These are phyloP conservation scores for Achlya hypogyna DNA, from an alignment of 352 stramenopile species.

Conservation along the genomic window DNA sequence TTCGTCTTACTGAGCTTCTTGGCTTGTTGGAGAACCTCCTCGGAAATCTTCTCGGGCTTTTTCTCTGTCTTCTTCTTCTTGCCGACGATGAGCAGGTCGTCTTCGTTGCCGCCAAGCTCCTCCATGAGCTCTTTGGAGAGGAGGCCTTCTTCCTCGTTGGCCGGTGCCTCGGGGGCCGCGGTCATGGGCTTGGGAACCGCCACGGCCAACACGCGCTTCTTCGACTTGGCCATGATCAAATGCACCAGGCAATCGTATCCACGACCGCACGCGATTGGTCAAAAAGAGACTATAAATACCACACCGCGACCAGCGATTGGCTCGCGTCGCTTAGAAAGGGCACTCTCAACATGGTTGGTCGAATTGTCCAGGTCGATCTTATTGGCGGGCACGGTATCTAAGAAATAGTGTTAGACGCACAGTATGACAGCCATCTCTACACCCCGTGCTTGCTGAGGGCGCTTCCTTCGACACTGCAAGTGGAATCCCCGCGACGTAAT, in stretches of 20 bases:
- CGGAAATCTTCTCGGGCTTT: slow-evolving; percentile 31
- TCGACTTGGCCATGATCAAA: neutral
- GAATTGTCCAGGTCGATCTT: neutral
- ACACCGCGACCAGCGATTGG: neutral
- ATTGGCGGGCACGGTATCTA: neutral
- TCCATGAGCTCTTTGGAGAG: slow-evolving; percentile 55
- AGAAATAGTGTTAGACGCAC: neutral
- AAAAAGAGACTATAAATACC: neutral
- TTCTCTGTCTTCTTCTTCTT: slow-evolving; percentile 46
- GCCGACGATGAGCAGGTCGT: slow-evolving; percentile 52
- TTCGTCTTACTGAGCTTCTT: slow-evolving; percentile 72
- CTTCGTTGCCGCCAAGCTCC: slow-evolving; percentile 50
- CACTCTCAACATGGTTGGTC: neutral
- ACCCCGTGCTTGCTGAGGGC: too few relatives aligned
- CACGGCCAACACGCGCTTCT: neutral
- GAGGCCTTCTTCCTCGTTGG: slow-evolving; percentile 23
- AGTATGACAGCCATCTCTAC: too few relatives aligned
- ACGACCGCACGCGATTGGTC: neutral
- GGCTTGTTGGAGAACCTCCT: slow-evolving; percentile 53
- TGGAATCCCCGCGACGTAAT: too few relatives aligned
- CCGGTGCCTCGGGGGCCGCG: neutral
- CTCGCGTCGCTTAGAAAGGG: neutral
- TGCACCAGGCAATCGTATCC: too few relatives aligned
- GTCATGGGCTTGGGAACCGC: neutral
- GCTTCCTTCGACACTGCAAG: too few relatives aligned